Percentiles rank a stretch among this genome's conserved stretches.
phyloP scores from a whole-genome alignment of 495 filamentous ascomycete species.

The Tetracladium marchalianum region DNA sequence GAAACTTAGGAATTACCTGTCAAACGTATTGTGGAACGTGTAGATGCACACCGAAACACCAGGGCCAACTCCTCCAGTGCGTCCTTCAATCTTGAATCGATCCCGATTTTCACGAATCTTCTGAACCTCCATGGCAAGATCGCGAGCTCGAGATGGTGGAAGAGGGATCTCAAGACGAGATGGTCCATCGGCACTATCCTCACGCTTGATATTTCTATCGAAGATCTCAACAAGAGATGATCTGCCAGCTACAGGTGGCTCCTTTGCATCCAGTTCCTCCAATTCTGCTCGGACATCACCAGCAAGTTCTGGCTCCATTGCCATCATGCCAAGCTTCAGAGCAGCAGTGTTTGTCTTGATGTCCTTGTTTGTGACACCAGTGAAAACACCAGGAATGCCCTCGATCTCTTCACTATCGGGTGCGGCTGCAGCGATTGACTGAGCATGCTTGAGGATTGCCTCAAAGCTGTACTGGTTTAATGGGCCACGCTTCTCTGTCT shows the following conservation, averaged over 20 bases:
- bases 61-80: conserved; percentile 70
- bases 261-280: conserved; percentile 62
- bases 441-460: conserved; percentile 57
- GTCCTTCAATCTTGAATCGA: conserved; percentile 70
- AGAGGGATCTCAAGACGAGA: conserved; percentile 68
- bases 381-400: conserved; percentile 85
- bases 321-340: conserved; percentile 68
- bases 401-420: conserved; percentile 58
- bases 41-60: conserved; percentile 87
- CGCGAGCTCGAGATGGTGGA: conserved; percentile 74
- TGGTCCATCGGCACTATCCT: conserved; percentile 77
- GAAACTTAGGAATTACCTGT: conserved; percentile 50
- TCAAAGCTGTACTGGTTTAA: conserved; percentile 75
- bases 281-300: conserved; percentile 76
- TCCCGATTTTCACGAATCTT: conserved; percentile 92
- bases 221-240: conserved; percentile 64
- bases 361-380: conserved; percentile 70
- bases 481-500: conserved; percentile 61
- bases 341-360: conserved; percentile 44
- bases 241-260: conserved; percentile 53
- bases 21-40: conserved; percentile 92
- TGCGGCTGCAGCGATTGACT: conserved; percentile 12
- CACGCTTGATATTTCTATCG: conserved; percentile 76
- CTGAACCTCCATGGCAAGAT: conserved; percentile 88
- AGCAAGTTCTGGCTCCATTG: conserved; percentile 67